Conservation (phyloP, 768 basidiomycete species). For the Trametopsis cervina region DNA sequence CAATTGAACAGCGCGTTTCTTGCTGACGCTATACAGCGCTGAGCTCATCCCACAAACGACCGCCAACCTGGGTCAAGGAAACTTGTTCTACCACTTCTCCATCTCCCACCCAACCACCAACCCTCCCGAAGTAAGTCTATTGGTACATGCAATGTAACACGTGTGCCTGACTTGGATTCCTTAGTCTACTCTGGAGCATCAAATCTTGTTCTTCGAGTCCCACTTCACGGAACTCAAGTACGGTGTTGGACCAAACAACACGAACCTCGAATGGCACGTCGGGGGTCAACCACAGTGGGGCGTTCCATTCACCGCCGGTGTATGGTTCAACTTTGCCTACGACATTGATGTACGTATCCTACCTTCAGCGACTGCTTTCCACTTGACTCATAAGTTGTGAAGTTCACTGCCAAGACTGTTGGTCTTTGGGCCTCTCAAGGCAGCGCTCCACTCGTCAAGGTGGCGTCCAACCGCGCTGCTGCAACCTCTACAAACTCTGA, state of each 20-base stretch:
- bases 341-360: constrained; percentile 46
- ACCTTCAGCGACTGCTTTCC: background rate
- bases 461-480: constrained; percentile 39
- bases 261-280: constrained; percentile 49
- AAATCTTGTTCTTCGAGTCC: constrained; percentile 56
- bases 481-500: constrained; percentile 51
- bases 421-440: constrained; percentile 54
- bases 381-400: background rate
- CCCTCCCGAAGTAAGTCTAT: constrained; percentile 38
- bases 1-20: background rate
- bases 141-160: background rate
- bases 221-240: constrained; percentile 63
- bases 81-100: constrained; percentile 60
- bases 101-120: constrained; percentile 42
- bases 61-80: constrained; percentile 48
- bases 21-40: constrained; percentile 9
- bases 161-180: background rate
- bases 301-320: constrained; percentile 41
- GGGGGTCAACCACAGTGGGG: constrained; percentile 40
- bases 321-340: constrained; percentile 64
- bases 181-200: constrained; percentile 49
- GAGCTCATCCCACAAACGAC: constrained; percentile 36
- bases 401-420: constrained; percentile 48
- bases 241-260: constrained; percentile 42
- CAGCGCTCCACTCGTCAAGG: constrained; percentile 38